Evolutionary conservation across 2,329 filamentous ascomycete species (phyloP).

Genomic region (Alternaria postmessia): DNA sequence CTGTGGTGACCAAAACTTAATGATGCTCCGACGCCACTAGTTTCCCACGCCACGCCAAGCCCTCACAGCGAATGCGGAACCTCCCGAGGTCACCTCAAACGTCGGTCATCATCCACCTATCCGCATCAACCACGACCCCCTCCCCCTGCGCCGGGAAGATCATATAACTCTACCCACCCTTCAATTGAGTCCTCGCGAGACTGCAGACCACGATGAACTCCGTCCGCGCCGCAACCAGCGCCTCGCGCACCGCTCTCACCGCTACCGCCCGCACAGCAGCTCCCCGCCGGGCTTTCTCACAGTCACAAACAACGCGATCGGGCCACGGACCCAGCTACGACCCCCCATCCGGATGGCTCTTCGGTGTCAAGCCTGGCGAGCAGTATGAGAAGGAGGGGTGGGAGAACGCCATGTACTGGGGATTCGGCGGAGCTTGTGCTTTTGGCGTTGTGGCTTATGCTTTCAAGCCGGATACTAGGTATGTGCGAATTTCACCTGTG

Average conservation of each 20-base stretch:
- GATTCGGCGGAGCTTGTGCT: constrained; percentile 80
- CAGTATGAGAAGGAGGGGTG: constrained; percentile 96
- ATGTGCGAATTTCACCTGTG: constrained; percentile 57
- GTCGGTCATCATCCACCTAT: constrained; percentile 14
- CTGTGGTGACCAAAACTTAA: not conserved
- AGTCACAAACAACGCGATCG: constrained; percentile 23
- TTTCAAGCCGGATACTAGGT: constrained; percentile 99
- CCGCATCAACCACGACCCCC: constrained; percentile 7
- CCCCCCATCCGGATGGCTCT: constrained; percentile 89
- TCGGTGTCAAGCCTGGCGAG: constrained; percentile 91
- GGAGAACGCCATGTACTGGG: constrained; percentile 87
- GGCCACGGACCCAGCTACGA: constrained; percentile 82
- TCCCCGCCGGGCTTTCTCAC: constrained; percentile 35
- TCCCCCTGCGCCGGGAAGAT: constrained; percentile 8
- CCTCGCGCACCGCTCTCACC: constrained; percentile 32
- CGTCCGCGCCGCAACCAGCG: constrained; percentile 35
- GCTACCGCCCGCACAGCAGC: constrained; percentile 16
- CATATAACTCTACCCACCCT: constrained; percentile 1
- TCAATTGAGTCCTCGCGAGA: not conserved
- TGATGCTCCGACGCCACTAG: constrained; percentile 11
- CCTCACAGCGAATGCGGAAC: constrained; percentile 14
- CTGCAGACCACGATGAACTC: constrained; percentile 34
- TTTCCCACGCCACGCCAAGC: constrained; percentile 22
- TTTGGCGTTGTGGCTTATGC: constrained; percentile 82
- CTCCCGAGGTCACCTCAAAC: constrained; percentile 1